Conservation (phyloP, 257 asterid species). For the Solanum neorickii region DNA sequence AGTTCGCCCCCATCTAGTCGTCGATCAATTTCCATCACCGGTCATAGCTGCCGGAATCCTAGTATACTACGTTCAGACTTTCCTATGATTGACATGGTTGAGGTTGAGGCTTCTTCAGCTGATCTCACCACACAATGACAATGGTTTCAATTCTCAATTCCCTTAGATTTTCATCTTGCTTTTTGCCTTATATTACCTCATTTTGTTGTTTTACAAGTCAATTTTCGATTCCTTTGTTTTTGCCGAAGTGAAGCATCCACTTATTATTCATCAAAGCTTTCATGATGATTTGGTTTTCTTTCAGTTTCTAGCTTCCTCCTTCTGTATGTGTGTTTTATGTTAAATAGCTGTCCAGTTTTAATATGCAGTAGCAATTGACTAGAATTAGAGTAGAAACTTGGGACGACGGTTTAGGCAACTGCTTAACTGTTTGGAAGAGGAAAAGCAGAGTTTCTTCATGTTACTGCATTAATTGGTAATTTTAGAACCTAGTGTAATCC, state of each 20-base stretch:
- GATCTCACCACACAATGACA: not conserved
- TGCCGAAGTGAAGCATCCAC: not conserved
- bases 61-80: too few species aligned
- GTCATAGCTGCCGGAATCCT: too few species aligned
- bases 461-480: too few species aligned
- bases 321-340: not conserved
- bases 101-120: not conserved
- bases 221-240: not conserved
- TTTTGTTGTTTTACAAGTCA: not conserved
- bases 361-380: not conserved
- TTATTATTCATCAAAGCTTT: not conserved
- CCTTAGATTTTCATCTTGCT: not conserved
- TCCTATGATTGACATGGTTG: not conserved
- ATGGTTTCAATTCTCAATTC: not conserved
- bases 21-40: too few species aligned
- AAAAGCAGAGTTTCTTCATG: not conserved
- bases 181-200: not conserved
- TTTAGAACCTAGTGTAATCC: too few species aligned
- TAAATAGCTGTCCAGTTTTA: not conserved
- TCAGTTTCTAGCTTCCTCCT: not conserved
- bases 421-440: not conserved
- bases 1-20: too few species aligned
- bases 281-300: not conserved
- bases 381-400: not conserved
- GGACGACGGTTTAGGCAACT: not conserved